Evolutionary conservation across 176 grass and related monocot species (phyloP), one percentile per base, ranked within the genome.

Genomic region (Lolium rigidum): DNA sequence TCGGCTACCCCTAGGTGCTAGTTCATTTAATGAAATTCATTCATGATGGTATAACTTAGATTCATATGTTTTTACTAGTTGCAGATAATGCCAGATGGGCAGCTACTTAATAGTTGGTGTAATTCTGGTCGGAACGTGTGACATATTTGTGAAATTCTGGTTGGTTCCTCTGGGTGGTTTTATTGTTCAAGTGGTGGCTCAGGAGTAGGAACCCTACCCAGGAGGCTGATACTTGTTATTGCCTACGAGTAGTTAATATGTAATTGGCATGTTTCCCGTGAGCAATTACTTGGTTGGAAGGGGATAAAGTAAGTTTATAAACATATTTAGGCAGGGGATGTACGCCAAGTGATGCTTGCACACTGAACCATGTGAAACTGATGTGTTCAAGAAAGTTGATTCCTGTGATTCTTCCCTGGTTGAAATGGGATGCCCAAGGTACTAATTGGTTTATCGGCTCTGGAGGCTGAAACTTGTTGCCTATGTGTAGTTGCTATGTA

Each of bases 111-210:
- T 44, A 47, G 39, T 77, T 77, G 72, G 52, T 78, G 16, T 44
- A 28, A 54, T 74, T 17, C 21, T 74, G 64, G 56, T 39, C 51
- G 46, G 11, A 65, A 43, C 56, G 1, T 46, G n/a, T 63, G 51
- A 64, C 25, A 3, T 3, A 63, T 89, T 46, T n/a, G 44, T 69
- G 20, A 50, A 52, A 51, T 82, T 82, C 60, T 76, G 12, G 47
- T 82, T 76, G 12, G 47, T 82, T 81, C 14, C 85, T 31, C n/a
- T 7, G 43, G 79, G 28, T 86, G 16, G 21, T 71, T 55, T 43
- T 52, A 2, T 76, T 28, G 28, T 44, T 82, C 10, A 66, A 66
- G 17, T 73, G 79, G 31, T 35, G 31, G 31, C 31, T 35, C 31
- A 35, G 31, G 31, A 35, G 31, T 35, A 35, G 31, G 31, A 35